Conservation (phyloP, 805 yeast species). For the Kodamaea sagamina region DNA sequence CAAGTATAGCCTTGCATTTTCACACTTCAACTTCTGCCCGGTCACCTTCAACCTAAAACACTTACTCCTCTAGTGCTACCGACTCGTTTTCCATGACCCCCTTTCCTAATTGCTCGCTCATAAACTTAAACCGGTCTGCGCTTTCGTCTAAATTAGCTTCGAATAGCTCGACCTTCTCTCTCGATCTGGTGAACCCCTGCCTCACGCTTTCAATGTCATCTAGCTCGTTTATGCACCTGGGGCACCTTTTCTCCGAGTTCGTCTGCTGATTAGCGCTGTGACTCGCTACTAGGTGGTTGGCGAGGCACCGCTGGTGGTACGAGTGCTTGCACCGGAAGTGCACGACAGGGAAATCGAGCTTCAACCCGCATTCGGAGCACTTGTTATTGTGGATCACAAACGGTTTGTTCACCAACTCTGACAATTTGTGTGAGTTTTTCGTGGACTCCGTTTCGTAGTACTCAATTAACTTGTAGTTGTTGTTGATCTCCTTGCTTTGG, state of each 20-base stretch:
- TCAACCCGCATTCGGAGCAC: constrained; percentile 65
- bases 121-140: constrained; percentile 69
- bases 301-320: constrained; percentile 78
- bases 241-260: constrained; percentile 50
- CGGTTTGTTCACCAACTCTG: constrained; percentile 47
- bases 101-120: constrained; percentile 81
- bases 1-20: too few relatives aligned
- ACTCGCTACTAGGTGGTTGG: constrained; percentile 39
- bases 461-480: constrained; percentile 63
- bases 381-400: constrained; percentile 59
- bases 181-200: constrained; percentile 59
- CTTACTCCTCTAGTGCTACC: constrained; percentile 6
- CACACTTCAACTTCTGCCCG: too few relatives aligned
- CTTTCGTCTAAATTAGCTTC: constrained; percentile 52
- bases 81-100: constrained; percentile 70
- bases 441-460: constrained; percentile 70
- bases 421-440: constrained; percentile 54
- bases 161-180: constrained; percentile 65
- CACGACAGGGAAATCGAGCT: constrained; percentile 73
- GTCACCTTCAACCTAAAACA: not conserved
- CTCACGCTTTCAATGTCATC: constrained; percentile 62
- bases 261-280: not conserved
- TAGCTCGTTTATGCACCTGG: constrained; percentile 70
- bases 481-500: constrained; percentile 65
- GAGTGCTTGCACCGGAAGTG: constrained; percentile 88